Conservation (phyloP, 169 alveolate species). For the Plasmodium yoelii region DNA sequence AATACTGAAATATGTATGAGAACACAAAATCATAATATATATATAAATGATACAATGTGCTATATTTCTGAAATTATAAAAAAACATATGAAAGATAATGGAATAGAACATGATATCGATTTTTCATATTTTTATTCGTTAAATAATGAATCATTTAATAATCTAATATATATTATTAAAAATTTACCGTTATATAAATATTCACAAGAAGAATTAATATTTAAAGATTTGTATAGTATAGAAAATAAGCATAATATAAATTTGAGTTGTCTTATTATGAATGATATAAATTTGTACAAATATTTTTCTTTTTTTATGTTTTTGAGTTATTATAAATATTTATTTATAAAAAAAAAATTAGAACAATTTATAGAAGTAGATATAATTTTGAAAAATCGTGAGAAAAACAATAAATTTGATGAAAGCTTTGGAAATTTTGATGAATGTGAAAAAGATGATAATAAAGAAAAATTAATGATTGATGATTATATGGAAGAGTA, state of each 20-base stretch:
- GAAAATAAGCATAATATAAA: constrained; percentile 54
- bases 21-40: constrained; percentile 31
- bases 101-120: constrained; percentile 19
- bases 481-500: constrained; percentile 58
- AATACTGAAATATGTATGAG: constrained; percentile 51
- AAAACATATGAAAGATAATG: constrained; percentile 57
- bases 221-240: constrained; percentile 60
- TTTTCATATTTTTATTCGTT: constrained; percentile 9
- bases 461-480: constrained; percentile 22
- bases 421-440: background rate
- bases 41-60: constrained; percentile 19
- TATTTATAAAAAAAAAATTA: constrained; percentile 17
- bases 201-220: constrained; percentile 56
- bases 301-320: constrained; percentile 65
- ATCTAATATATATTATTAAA: constrained; percentile 46
- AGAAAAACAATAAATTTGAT: background rate
- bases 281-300: constrained; percentile 67
- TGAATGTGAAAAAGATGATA: background rate
- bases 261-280: constrained; percentile 41
- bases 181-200: constrained; percentile 63
- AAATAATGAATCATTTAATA: constrained; percentile 55
- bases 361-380: constrained; percentile 15
- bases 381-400: background rate
- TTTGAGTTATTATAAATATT: constrained; percentile 56
- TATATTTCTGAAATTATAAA: constrained; percentile 40